Conservation (phyloP, 176 grass and related monocot genomes). For the Elymus sibiricus region DNA sequence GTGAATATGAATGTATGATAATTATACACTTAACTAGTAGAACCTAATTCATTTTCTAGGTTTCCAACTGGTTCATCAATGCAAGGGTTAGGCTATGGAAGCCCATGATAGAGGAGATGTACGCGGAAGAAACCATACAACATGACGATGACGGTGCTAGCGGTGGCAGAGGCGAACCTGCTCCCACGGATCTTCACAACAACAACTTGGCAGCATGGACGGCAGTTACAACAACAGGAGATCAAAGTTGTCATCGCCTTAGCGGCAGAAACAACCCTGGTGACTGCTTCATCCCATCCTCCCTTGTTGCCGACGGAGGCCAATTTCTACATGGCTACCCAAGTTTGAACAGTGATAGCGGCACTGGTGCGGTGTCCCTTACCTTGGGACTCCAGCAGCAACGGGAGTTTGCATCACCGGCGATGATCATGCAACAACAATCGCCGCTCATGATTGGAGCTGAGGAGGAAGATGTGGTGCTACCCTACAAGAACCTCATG, state of each 20-base stretch:
- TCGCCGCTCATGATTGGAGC: not conserved
- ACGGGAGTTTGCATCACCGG: not conserved
- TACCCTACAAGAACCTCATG: slow-evolving; percentile 56
- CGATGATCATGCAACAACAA: not conserved
- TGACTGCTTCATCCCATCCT: slow-evolving; percentile 10
- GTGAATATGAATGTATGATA: not conserved
- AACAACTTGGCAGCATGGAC: not conserved
- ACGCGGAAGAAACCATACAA: slow-evolving; percentile 52
- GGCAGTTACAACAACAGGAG: not conserved
- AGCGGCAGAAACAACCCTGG: not conserved
- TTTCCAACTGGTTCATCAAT: slow-evolving; percentile 98
- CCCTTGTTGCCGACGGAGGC: not conserved
- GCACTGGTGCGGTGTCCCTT: slow-evolving; percentile 29
- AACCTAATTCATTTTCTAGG: slow-evolving; percentile 17
- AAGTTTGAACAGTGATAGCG: not conserved
- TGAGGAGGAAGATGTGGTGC: not conserved
- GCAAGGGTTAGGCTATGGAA: slow-evolving; percentile 92
- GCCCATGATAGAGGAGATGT: slow-evolving; percentile 94
- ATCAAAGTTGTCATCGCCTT: not conserved
- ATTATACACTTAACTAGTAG: not conserved
- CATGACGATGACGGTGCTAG: not conserved
- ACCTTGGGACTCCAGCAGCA: slow-evolving; percentile 77
- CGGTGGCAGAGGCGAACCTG: not conserved
- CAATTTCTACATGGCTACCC: not conserved
- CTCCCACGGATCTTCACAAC: not conserved